These are phyloP conservation scores for Pouteria campechiana DNA, from an alignment of 179 eudicot species.

Conservation along the genomic window DNA sequence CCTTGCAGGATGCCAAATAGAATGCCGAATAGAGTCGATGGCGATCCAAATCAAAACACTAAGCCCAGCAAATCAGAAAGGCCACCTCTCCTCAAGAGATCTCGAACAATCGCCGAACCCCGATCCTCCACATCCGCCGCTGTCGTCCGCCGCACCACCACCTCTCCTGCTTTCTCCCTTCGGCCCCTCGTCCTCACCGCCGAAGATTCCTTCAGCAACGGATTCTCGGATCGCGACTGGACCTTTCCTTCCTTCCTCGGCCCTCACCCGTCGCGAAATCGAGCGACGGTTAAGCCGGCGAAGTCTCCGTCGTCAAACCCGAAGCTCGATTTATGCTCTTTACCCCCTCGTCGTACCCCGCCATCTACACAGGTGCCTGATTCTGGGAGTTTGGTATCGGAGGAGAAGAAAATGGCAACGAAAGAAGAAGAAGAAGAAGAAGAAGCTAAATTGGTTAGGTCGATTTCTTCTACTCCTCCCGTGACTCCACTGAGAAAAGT, in stretches of 20 bases:
- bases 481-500: too few species aligned
- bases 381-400: too few species aligned
- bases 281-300: constrained; percentile 14
- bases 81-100: constrained; percentile 31
- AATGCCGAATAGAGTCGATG: too few species aligned
- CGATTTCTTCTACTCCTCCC: too few species aligned
- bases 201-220: background rate
- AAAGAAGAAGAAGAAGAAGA: too few species aligned
- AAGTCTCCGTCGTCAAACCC: too few species aligned
- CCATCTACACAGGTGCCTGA: too few species aligned
- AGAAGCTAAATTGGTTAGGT: too few species aligned
- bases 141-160: constrained; percentile 23
- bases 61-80: constrained; percentile 11
- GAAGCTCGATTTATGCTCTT: too few species aligned
- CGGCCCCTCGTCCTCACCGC: background rate
- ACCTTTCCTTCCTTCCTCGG: constrained; percentile 42
- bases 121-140: constrained; percentile 19
- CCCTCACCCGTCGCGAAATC: constrained; percentile 26
- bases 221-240: constrained; percentile 36
- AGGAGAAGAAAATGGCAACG: too few species aligned
- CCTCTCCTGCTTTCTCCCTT: constrained; percentile 7
- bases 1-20: too few species aligned
- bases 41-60: background rate
- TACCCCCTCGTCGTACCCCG: too few species aligned
- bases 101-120: constrained; percentile 14